These are phyloP conservation scores for Colletotrichum cereale DNA, from an alignment of 2,329 filamentous ascomycete genomes.

Conservation along the genomic window DNA sequence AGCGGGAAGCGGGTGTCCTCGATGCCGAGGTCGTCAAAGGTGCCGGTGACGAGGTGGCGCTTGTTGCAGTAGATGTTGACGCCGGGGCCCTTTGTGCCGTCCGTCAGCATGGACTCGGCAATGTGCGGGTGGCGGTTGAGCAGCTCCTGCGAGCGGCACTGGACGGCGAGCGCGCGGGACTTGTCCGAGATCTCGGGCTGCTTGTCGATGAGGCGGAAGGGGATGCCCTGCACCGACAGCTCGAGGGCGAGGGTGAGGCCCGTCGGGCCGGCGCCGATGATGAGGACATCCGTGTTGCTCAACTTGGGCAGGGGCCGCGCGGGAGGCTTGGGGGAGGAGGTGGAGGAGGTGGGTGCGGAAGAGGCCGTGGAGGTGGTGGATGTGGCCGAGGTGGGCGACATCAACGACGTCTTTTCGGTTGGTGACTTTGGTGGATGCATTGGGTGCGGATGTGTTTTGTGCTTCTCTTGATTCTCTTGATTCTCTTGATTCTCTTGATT, in stretches of 20 bases:
- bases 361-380: no score
- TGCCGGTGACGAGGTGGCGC: constrained; percentile 47
- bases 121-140: constrained; percentile 58
- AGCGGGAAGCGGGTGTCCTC: constrained; percentile 49
- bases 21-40: constrained; percentile 48
- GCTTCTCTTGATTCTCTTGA: neutral
- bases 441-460: neutral
- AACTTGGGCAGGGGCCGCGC: neutral
- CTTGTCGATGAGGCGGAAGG: constrained; percentile 56
- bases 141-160: constrained; percentile 63
- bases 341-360: neutral
- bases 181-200: constrained; percentile 49
- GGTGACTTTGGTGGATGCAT: constrained; percentile 1
- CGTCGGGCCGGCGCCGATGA: constrained; percentile 53
- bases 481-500: neutral
- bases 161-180: constrained; percentile 59
- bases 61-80: constrained; percentile 53
- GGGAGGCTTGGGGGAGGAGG: neutral
- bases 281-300: constrained; percentile 45
- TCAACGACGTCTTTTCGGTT: constrained; percentile 2
- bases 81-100: constrained; percentile 53
- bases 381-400: neutral
- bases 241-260: constrained; percentile 52
- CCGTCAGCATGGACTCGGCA: constrained; percentile 50
- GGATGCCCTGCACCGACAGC: constrained; percentile 46